Conservation (phyloP, 148 eudicot genomes). For the Chenopodium album region DNA sequence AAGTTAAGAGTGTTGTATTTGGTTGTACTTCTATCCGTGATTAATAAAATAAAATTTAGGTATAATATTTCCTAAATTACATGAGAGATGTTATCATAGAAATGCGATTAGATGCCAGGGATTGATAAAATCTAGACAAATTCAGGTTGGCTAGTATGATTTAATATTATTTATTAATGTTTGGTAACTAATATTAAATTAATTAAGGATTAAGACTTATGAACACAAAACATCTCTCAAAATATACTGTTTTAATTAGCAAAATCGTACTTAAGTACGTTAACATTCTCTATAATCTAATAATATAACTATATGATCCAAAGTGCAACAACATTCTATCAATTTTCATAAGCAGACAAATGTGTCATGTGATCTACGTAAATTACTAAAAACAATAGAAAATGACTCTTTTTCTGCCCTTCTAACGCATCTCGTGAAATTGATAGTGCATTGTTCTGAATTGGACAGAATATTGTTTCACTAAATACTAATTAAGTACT, state of each 20-base stretch:
- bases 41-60: neutral
- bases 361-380: neutral
- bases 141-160: neutral
- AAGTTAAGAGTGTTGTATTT: neutral
- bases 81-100: neutral
- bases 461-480: neutral
- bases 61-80: neutral
- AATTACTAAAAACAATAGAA: conserved; percentile 2
- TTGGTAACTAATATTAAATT: neutral
- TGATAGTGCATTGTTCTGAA: neutral
- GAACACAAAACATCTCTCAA: neutral
- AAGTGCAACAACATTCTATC: neutral
- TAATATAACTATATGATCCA: neutral
- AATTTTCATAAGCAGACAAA: conserved; percentile 1
- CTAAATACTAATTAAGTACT: neutral
- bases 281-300: neutral
- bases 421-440: conserved; percentile 11
- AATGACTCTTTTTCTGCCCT: neutral
- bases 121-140: neutral
- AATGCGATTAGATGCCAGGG: neutral
- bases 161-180: neutral
- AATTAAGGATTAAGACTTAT: neutral
- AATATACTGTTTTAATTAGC: neutral
- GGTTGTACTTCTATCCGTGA: neutral
- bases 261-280: neutral